Percentiles rank a stretch among this genome's conserved stretches.
Conservation (phyloP, 2,329 filamentous ascomycete species). For the Rugonectria rugulosa region DNA sequence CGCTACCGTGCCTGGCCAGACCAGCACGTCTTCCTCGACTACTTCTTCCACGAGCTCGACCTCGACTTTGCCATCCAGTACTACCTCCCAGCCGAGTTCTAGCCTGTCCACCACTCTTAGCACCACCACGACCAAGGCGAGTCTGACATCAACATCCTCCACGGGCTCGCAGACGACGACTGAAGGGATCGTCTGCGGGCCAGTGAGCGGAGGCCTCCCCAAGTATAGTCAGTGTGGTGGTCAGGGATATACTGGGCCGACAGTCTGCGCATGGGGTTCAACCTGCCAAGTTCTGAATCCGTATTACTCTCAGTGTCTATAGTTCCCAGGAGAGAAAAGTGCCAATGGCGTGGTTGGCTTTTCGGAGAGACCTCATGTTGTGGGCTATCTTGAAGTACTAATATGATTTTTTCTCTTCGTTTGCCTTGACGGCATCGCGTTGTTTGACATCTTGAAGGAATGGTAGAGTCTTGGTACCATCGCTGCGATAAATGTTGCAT, state of each 20-base stretch:
- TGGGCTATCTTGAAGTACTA: too few species aligned
- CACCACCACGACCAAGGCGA: constrained; percentile 16
- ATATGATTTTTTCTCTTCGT: too few species aligned
- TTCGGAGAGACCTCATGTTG: too few species aligned
- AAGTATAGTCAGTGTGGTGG: constrained; percentile 36
- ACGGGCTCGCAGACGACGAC: neutral
- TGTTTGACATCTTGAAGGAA: too few species aligned
- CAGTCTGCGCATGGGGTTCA: constrained; percentile 25
- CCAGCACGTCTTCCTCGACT: neutral
- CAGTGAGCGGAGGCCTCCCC: constrained; percentile 24
- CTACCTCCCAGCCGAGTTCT: neutral
- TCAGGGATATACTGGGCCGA: constrained; percentile 6
- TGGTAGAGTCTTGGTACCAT: too few species aligned
- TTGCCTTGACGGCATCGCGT: too few species aligned
- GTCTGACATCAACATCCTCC: neutral
- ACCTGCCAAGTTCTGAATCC: constrained; percentile 23
- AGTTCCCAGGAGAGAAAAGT: too few species aligned
- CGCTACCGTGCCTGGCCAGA: constrained; percentile 29
- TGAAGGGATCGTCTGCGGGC: constrained; percentile 29
- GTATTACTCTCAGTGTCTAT: constrained; percentile 33
- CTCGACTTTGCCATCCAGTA: neutral
- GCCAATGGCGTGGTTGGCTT: too few species aligned
- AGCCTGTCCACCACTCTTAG: constrained; percentile 19
- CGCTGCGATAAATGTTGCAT: too few species aligned
- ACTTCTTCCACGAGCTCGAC: neutral